Evolutionary conservation across 306 rosid species (phyloP).

Genomic region (Cyclanthera cordifolia): DNA sequence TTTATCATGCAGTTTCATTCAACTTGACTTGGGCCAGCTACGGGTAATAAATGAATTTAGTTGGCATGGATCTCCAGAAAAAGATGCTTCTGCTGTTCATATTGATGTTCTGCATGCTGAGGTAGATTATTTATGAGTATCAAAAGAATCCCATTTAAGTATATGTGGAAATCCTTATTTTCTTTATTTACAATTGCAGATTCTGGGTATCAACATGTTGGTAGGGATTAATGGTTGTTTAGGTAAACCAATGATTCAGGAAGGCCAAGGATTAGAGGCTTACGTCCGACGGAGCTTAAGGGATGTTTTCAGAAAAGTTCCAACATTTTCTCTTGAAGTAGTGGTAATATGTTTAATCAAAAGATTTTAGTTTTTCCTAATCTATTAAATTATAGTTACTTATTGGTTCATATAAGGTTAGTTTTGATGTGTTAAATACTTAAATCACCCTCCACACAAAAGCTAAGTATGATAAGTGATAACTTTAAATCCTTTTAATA

Average conservation of each 20-base stretch:
- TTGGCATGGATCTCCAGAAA: conserved; percentile 81
- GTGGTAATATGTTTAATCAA: conserved; percentile 35
- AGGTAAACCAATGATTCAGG: conserved; percentile 87
- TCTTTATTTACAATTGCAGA: conserved; percentile 35
- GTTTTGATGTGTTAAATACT: neutral
- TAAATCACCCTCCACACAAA: neutral
- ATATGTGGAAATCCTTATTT: neutral
- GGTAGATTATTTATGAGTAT: conserved; percentile 32
- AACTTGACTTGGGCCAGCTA: conserved; percentile 89
- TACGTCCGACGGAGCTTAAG: conserved; percentile 88
- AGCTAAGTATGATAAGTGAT: neutral
- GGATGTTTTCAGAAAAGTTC: conserved; percentile 89
- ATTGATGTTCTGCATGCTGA: conserved; percentile 82
- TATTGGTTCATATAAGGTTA: neutral
- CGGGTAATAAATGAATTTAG: conserved; percentile 66
- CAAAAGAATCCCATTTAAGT: neutral
- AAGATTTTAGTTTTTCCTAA: neutral
- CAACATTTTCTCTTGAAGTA: conserved; percentile 83
- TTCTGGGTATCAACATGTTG: conserved; percentile 83
- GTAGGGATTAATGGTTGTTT: conserved; percentile 67
- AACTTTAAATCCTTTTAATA: neutral
- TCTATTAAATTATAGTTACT: neutral
- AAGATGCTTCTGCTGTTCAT: conserved; percentile 86
- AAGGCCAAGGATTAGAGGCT: conserved; percentile 80
- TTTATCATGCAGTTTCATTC: conserved; percentile 62